Evolutionary conservation across 2,329 filamentous ascomycete genomes (phyloP), one percentile per base, ranked within the genome.

Genomic region (Macroventuria anomochaeta): DNA sequence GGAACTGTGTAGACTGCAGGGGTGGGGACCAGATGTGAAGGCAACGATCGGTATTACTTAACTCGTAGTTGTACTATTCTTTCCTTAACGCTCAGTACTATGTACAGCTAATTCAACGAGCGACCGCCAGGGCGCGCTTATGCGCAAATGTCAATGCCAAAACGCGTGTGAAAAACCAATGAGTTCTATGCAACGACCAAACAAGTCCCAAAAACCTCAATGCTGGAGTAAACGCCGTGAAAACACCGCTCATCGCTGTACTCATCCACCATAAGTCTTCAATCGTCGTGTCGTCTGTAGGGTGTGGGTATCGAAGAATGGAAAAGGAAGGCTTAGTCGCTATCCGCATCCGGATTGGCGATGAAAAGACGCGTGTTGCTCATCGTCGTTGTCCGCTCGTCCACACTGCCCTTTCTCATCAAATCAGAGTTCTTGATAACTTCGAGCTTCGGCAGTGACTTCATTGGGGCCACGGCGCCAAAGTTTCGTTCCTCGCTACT

Each of bases 301-400:
- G 39, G 43, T 46, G 57, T 63, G 69, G 69, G 69, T 71, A 72
- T 72, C 68, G 63, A 63, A 67, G 64, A 65, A 67, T 49, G 53
- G 46, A 55, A 56, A 57, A 43, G 46, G 32, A 50, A 43, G 25
- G 40, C 34, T 47, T 25, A 80, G 62, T 81, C 78, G 66, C 77
- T 80, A 56, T 55, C 52, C 7, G 78, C 84, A 74, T 95, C 91
- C 15, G 91, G 91, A 75, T 96, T 96, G 65, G 91, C 91, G 69
- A 96, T 92, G 74, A 90, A 95, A 53, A 96, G 81, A 58, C 90
- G 84, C 41, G 85, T 82, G 55, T 77, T 79, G 51, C 77, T 79
- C 72, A 95, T 87, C 1, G 89, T 93, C 75, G 86, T 88, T 5
- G 88, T 89, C 67, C 89, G 82, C 75, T 95, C 91, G 70, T 95